These are phyloP conservation scores for Dactylis glomerata DNA, from an alignment of 176 grass and related monocot genomes.

Conservation along the genomic window DNA sequence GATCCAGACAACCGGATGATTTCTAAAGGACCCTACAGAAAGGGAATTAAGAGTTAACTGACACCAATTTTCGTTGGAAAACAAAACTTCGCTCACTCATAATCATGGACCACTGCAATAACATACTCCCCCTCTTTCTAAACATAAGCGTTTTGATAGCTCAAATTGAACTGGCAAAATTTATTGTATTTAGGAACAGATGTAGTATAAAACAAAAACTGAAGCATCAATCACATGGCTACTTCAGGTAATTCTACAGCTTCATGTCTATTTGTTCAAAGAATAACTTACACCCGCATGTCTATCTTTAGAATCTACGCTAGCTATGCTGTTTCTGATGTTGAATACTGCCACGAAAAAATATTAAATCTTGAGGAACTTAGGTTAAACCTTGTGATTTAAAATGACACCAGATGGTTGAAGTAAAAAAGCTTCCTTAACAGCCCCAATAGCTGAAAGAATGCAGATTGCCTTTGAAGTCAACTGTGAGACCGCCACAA, in stretches of 20 bases:
- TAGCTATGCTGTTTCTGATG: neutral
- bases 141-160: too few relatives aligned
- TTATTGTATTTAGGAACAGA: too few relatives aligned
- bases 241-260: neutral
- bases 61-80: neutral
- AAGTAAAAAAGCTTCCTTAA: constrained; percentile 34
- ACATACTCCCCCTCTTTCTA: too few relatives aligned
- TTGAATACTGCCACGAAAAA: neutral
- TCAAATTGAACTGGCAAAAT: too few relatives aligned
- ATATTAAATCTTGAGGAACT: neutral
- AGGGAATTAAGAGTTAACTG: neutral
- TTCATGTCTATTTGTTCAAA: neutral
- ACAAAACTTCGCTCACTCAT: neutral
- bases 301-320: neutral
- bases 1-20: constrained; percentile 41
- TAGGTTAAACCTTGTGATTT: constrained; percentile 45
- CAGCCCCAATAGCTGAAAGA: constrained; percentile 32
- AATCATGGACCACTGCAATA: neutral
- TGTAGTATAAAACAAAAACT: neutral
- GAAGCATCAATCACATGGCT: neutral
- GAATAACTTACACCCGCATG: neutral
- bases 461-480: constrained; percentile 26
- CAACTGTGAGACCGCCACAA: constrained; percentile 8
- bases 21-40: constrained; percentile 48
- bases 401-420: constrained; percentile 28